Evolutionary conservation across 2,329 filamentous ascomycete species (phyloP).

Genomic region (Cadophora sp.): DNA sequence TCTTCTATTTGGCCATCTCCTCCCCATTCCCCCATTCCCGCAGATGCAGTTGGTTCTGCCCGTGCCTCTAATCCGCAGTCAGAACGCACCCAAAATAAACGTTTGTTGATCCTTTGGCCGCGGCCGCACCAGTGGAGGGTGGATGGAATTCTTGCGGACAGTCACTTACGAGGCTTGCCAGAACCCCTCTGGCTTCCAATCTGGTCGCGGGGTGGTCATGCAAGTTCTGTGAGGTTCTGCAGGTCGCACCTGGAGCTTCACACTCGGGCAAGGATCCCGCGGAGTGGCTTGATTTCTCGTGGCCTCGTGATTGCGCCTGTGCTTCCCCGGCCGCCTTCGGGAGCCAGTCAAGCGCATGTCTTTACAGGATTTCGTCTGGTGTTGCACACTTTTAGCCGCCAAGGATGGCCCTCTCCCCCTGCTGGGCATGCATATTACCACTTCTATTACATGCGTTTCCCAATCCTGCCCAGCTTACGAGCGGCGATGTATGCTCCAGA

Average conservation of each 20-base stretch:
- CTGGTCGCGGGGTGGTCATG: conserved; percentile 12
- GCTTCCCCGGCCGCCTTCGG: conserved; percentile 22
- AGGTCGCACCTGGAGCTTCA: conserved; percentile 27
- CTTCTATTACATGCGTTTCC: conserved; percentile 15
- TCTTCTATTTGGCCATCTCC: not conserved
- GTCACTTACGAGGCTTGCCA: not conserved
- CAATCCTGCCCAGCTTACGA: conserved; percentile 19
- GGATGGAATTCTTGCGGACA: conserved; percentile 18
- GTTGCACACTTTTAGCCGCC: conserved; percentile 28
- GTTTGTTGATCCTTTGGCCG: conserved; percentile 20
- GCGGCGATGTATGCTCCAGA: conserved; percentile 5
- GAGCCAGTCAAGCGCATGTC: conserved; percentile 27
- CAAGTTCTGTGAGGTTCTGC: conserved; percentile 20
- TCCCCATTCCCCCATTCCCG: not conserved
- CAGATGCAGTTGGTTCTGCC: conserved; percentile 16
- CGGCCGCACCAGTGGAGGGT: conserved; percentile 8
- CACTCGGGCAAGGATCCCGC: conserved; percentile 27
- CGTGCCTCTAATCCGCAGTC: conserved; percentile 27
- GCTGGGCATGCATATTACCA: conserved; percentile 21
- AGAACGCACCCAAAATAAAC: conserved; percentile 19
- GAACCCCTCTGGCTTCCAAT: conserved; percentile 6
- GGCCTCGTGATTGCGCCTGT: conserved; percentile 37
- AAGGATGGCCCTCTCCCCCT: conserved; percentile 20
- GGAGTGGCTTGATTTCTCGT: conserved; percentile 37
- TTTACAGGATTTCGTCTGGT: conserved; percentile 25